These are phyloP conservation scores for Lithospermum erythrorhizon DNA, from an alignment of 257 asterid species.

Conservation along the genomic window DNA sequence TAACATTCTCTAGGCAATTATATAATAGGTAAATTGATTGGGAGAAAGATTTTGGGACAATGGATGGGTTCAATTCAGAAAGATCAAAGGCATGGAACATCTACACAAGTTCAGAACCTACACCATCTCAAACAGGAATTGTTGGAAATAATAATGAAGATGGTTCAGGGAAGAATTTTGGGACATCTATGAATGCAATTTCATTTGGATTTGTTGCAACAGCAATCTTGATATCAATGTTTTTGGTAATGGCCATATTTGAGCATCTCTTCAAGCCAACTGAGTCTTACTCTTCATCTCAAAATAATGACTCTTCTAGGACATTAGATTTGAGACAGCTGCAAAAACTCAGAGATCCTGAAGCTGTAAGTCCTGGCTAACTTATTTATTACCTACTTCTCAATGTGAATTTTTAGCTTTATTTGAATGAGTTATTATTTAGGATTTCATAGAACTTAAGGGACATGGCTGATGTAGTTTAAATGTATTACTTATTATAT, in stretches of 20 bases:
- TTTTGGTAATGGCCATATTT: constrained; percentile 76
- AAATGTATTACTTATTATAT: too few relatives aligned
- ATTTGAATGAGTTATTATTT: too few relatives aligned
- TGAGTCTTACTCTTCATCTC: constrained; percentile 25
- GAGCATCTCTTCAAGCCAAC: constrained; percentile 53
- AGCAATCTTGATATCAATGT: constrained; percentile 72
- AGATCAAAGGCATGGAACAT: constrained; percentile 50
- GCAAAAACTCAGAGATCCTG: constrained; percentile 29
- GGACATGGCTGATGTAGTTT: too few relatives aligned
- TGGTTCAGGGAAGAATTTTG: constrained; percentile 52
- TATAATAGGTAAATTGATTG: neutral
- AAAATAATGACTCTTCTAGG: constrained; percentile 8
- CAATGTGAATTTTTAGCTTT: too few relatives aligned
- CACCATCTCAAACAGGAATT: constrained; percentile 32
- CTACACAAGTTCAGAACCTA: constrained; percentile 29
- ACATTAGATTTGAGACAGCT: constrained; percentile 13
- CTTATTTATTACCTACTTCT: too few relatives aligned
- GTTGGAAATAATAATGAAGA: constrained; percentile 10
- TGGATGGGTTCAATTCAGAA: constrained; percentile 39
- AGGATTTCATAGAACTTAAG: too few relatives aligned
- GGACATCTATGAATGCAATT: constrained; percentile 73
- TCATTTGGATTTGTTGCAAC: constrained; percentile 85
- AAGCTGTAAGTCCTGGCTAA: constrained; percentile 15
- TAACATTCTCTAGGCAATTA: neutral
- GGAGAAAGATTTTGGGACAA: constrained; percentile 6